Evolutionary conservation across 2,329 filamentous ascomycete genomes (phyloP), one percentile per base, ranked within the genome.

Genomic region (Calonectria naviculata): DNA sequence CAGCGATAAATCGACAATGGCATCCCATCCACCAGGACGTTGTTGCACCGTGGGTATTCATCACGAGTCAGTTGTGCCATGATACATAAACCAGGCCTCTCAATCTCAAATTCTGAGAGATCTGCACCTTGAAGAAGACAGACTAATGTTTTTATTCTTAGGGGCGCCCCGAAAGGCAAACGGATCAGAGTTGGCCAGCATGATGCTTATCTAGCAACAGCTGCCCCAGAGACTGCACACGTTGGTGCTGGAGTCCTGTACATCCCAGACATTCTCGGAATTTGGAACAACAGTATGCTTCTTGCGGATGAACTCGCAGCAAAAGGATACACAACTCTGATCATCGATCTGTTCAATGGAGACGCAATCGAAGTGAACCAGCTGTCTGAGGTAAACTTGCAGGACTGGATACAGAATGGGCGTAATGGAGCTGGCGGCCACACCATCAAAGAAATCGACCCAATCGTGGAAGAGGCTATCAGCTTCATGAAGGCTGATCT

Each of bases 401-500:
- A 75, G 44, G 71, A 71, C 24, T 83, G 82, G 81, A 29, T 83
- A 6, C 34, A 29, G 12, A 70, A 85, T 62, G 87, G 88, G 28
- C 80, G 81, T 31, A 80, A 81, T 52, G 87, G 86, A 38, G 80
- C 87, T 31, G 87, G 85, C 74, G 87, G 82, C 2, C 81, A 83
- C 52, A 79, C 74, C 0, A 28, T 67, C 15, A 72, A 79, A 29
- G 67, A 71, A 1, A 73, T 82, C 2, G 81, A 82, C 41, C 78
- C 80, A 2, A 80, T 83, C 13, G 69, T 81, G 5, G 38, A 76
- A 10, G 71, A 75, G 10, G 79, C 72, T 5, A 75, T 93, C 74
- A 87, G 89, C 74, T 86, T 89, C 68, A 80, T 94, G 58, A 87
- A 88, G 71, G 85, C 89, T 62, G 85, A 65, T 28, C 83, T 87